phyloP scores from a whole-genome alignment of 2,329 filamentous ascomycete genomes.

The Zasmidium cellare region DNA sequence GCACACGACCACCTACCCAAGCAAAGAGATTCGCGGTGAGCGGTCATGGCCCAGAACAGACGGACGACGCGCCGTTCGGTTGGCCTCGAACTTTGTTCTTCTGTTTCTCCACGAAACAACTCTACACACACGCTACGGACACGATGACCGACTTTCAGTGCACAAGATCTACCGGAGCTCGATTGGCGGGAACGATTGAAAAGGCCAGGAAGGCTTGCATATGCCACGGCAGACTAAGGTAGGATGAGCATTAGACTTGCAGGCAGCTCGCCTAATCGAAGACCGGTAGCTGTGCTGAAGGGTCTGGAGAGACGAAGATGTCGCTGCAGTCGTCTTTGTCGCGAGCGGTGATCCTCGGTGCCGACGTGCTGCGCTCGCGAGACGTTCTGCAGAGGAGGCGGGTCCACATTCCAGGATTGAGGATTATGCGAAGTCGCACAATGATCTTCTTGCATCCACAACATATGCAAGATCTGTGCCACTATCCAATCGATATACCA shows the following conservation, averaged over 20 bases:
- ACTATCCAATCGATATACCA: background rate
- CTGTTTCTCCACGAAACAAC: too few species aligned
- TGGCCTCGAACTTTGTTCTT: conserved; percentile 1
- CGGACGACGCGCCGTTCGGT: too few species aligned
- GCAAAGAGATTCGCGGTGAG: too few species aligned
- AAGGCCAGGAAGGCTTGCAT: background rate
- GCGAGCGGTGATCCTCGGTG: background rate
- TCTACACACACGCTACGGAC: too few species aligned
- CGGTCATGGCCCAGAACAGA: too few species aligned
- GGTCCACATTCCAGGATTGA: too few species aligned
- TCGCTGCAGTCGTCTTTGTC: too few species aligned
- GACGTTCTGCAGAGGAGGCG: conserved; percentile 1
- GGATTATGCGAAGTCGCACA: too few species aligned
- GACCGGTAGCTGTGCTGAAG: background rate
- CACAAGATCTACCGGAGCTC: too few species aligned
- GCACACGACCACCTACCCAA: too few species aligned
- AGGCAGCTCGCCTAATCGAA: background rate
- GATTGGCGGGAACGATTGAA: background rate
- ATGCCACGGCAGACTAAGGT: background rate
- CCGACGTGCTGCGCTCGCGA: background rate
- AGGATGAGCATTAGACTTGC: background rate
- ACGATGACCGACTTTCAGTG: too few species aligned
- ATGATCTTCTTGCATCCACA: background rate
- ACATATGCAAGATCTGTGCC: background rate
- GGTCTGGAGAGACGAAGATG: too few species aligned